Percentiles rank a stretch among this genome's conserved stretches.
These are phyloP conservation scores for Arabidopsis hybrid DNA, from an alignment of 441 rosid species.

Conservation along the genomic window DNA sequence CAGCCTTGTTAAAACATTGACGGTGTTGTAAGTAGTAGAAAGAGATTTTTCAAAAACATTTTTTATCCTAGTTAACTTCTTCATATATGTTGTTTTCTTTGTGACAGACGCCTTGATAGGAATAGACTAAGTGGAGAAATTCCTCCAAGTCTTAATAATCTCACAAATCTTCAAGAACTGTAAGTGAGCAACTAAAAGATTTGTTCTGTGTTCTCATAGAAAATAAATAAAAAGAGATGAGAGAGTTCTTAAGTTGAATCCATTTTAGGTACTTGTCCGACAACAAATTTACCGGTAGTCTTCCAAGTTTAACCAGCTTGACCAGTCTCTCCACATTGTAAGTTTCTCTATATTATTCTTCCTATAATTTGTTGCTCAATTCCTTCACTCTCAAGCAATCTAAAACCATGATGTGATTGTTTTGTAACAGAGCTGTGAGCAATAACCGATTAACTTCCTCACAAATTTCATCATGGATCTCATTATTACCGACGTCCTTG, in stretches of 20 bases:
- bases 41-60: neutral
- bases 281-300: conserved; percentile 59
- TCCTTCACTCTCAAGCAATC: neutral
- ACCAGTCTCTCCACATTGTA: conserved; percentile 64
- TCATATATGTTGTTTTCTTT: conserved; percentile 17
- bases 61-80: neutral
- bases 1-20: conserved; percentile 60
- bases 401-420: neutral
- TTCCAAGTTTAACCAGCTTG: conserved; percentile 69
- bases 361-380: neutral
- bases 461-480: conserved; percentile 63
- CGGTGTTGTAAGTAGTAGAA: conserved; percentile 70
- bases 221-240: neutral
- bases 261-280: conserved; percentile 71
- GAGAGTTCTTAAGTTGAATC: conserved; percentile 2
- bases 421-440: conserved; percentile 73
- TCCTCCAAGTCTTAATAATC: conserved; percentile 64
- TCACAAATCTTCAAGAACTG: conserved; percentile 58
- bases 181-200: conserved; percentile 48
- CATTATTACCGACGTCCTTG: conserved; percentile 40
- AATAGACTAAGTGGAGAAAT: conserved; percentile 58
- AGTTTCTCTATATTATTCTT: conserved; percentile 37
- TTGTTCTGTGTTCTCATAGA: neutral
- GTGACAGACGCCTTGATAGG: conserved; percentile 72
- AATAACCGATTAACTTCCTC: conserved; percentile 59